Conservation (phyloP, 2,329 filamentous ascomycete genomes). For the Passalora sequoiae region DNA sequence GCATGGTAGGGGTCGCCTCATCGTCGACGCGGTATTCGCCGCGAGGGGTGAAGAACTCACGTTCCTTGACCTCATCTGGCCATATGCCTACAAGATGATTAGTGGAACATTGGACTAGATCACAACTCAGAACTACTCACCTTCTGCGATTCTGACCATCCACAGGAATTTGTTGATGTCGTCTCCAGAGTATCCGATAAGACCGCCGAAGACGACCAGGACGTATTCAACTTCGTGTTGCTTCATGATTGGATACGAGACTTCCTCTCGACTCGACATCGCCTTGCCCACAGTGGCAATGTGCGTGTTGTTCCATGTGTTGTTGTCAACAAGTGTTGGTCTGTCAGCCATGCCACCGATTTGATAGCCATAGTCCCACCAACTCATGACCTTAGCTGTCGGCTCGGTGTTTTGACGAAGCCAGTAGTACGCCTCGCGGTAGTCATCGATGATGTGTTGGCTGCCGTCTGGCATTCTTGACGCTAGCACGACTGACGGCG, state of each 20-base stretch:
- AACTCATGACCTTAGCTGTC: conserved; percentile 98
- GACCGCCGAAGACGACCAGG: conserved; percentile 91
- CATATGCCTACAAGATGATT: conserved; percentile 59
- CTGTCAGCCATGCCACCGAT: conserved; percentile 99
- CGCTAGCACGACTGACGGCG: conserved; percentile 91
- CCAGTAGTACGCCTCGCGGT: conserved; percentile 99
- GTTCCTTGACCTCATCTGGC: conserved; percentile 98
- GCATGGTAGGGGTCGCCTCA: conserved; percentile 94
- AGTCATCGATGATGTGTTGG: conserved; percentile 98
- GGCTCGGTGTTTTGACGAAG: conserved; percentile 92
- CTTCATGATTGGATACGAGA: conserved; percentile 96
- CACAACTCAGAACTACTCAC: conserved; percentile 41
- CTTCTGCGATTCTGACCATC: conserved; percentile 99
- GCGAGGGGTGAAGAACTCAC: conserved; percentile 86
- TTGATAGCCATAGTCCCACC: conserved; percentile 99
- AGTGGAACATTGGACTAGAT: no score
- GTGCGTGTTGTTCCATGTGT: conserved; percentile 99
- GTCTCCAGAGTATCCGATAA: conserved; percentile 94
- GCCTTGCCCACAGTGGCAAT: conserved; percentile 98
- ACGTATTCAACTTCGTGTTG: conserved; percentile 99
- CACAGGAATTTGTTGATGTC: conserved; percentile 99
- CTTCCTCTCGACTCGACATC: conserved; percentile 95
- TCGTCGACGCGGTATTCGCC: conserved; percentile 94
- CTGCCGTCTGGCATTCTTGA: conserved; percentile 88
- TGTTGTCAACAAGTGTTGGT: conserved; percentile 96